Evolutionary conservation across 23 red algal genomes (phyloP).

Genomic region (Gracilaria gracilis): DNA sequence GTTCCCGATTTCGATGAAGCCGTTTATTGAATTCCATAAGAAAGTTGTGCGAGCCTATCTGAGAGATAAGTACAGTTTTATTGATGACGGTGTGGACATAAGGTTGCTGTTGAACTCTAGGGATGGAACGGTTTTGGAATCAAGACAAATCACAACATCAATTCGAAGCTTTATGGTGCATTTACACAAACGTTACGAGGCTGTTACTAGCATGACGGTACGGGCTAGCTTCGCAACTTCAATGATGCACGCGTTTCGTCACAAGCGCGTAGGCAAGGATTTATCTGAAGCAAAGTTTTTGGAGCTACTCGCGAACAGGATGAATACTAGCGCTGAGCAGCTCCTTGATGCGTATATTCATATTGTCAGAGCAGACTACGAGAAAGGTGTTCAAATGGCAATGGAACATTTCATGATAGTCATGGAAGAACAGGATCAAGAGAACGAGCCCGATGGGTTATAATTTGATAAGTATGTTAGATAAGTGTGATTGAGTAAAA

Average conservation of each 20-base stretch:
- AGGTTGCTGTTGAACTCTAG: background rate
- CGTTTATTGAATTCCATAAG: background rate
- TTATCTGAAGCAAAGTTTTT: slow-evolving; percentile 15
- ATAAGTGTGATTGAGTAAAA: too few relatives aligned
- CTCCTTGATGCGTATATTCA: background rate
- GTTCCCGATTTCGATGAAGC: background rate
- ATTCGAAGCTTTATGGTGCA: background rate
- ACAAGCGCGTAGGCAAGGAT: background rate
- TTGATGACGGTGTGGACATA: background rate
- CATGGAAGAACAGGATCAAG: background rate
- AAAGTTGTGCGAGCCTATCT: background rate
- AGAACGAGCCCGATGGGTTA: too few relatives aligned
- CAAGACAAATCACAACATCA: background rate
- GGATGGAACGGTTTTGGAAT: background rate
- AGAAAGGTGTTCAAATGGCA: background rate
- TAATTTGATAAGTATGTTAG: too few relatives aligned
- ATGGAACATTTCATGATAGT: background rate
- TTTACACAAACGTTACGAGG: background rate
- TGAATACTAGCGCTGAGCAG: slow-evolving; percentile 38
- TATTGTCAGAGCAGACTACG: background rate
- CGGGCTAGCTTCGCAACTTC: slow-evolving; percentile 10
- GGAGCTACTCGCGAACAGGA: slow-evolving; percentile 9
- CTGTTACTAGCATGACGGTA: slow-evolving; percentile 18
- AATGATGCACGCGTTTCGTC: slow-evolving; percentile 15
- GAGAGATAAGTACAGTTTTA: background rate